Evolutionary conservation across 768 basidiomycete species (phyloP), one percentile per base, ranked within the genome.

Genomic region (Leccinum boreale): DNA sequence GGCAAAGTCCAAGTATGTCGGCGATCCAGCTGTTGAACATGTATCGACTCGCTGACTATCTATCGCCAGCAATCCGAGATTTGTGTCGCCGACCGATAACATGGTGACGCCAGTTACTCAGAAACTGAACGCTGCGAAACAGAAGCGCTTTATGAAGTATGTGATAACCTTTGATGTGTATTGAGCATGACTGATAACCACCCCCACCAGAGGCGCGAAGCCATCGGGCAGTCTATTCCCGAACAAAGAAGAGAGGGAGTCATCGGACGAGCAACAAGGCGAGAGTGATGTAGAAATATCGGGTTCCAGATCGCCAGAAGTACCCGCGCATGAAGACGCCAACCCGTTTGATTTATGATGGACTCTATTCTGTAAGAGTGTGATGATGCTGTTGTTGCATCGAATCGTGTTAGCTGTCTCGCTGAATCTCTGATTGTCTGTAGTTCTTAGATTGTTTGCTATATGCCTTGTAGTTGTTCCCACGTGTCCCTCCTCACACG

Each of bases 81-180:
- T 84, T 68, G 79, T 95, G 67, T 98, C 96, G 17, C 96, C 96
- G 3, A 97, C 96, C 9, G 96, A 99, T 73, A 92, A 90, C 70
- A 80, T 98, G 74, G 85, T 98, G 81, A 96, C 94, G 3, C 96
- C 96, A 3, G 86, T 85, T 70, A 91, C 94, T 6, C 89, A 94
- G 75, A 98, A 98, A 74, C 81, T 98, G 53, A 89, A 80, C 51
- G 90, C 90, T 17, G 89, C 89, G 3, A 95, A 85, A 81, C 94
- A 96, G 81, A 92, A 93, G 74, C 93, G 92, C 67, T 98, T 97
- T 70, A 78, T 73, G 58, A 97, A 93, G 96, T 96, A 62, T 36
- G 87, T 78, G 31, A 46, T 39, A 3, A 55, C 35, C 24, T 14
- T 56, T 21, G 24, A 51, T 50, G 51, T n/a, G 51, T n/a, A 54